A percentile compares a stretch with the other conserved stretches of the same genome.
These are phyloP conservation scores for Hyphodiscus sp. DNA, from an alignment of 2,329 filamentous ascomycete species.

Conservation along the genomic window DNA sequence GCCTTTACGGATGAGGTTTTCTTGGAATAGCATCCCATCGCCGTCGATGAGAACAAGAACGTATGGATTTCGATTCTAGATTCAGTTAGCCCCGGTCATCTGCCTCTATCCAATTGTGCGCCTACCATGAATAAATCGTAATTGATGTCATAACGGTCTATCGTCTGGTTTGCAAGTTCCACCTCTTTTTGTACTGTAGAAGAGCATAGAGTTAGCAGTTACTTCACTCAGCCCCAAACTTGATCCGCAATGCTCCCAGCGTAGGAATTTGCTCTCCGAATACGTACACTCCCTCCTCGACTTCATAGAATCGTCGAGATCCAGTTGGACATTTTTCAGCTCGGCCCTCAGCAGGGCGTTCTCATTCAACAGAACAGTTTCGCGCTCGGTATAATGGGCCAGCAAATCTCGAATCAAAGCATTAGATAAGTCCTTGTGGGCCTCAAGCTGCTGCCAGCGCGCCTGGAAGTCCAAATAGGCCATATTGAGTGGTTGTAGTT, in stretches of 20 bases:
- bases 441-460: background rate
- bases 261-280: too few relatives aligned
- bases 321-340: background rate
- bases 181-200: background rate
- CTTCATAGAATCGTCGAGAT: background rate
- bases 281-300: background rate
- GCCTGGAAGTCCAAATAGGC: background rate
- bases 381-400: background rate
- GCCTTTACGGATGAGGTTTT: constrained; percentile 47
- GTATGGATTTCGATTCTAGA: constrained; percentile 46
- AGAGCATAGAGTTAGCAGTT: too few relatives aligned
- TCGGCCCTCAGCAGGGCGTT: background rate
- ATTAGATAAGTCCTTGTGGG: background rate
- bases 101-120: background rate
- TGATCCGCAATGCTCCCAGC: too few relatives aligned
- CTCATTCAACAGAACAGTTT: background rate
- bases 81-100: background rate
- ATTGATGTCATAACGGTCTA: background rate
- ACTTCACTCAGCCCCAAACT: too few relatives aligned
- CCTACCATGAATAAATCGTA: background rate
- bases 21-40: constrained; percentile 57
- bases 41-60: constrained; percentile 56
- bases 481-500: background rate
- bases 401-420: background rate
- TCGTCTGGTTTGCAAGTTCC: background rate